A percentile compares a stretch with the other conserved stretches of the same genome.
These are phyloP conservation scores for Chondrostereum purpureum DNA, from an alignment of 1,284 basidiomycete genomes.

Conservation along the genomic window DNA sequence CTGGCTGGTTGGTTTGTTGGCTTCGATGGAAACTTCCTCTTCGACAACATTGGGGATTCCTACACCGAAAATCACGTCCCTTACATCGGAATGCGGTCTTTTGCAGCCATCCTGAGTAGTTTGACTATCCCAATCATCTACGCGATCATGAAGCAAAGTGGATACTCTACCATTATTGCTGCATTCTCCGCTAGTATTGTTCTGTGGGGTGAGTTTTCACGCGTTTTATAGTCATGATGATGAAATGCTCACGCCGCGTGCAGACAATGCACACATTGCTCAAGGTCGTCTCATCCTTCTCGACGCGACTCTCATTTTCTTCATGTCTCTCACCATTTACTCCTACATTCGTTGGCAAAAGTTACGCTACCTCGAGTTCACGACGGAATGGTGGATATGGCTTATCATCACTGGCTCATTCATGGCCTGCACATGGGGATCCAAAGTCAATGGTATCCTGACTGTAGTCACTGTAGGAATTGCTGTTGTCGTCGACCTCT, in stretches of 20 bases:
- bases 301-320: slow-evolving; percentile 93
- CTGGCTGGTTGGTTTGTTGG: slow-evolving; percentile 95
- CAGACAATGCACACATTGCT: slow-evolving; percentile 94
- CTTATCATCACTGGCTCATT: slow-evolving; percentile 84
- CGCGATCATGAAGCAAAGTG: slow-evolving; percentile 95
- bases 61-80: slow-evolving; percentile 87
- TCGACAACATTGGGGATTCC: slow-evolving; percentile 93
- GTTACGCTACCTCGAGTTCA: slow-evolving; percentile 85
- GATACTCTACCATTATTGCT: slow-evolving; percentile 85
- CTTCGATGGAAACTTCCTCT: slow-evolving; percentile 90
- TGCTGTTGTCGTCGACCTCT: slow-evolving; percentile 90
- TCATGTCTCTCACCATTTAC: slow-evolving; percentile 91
- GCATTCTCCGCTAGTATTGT: slow-evolving; percentile 84
- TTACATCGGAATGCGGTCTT: slow-evolving; percentile 87
- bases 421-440: slow-evolving; percentile 94
- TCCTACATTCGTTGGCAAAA: slow-evolving; percentile 96
- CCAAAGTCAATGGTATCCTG: slow-evolving; percentile 97
- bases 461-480: slow-evolving; percentile 87
- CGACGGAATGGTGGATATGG: slow-evolving; percentile 93
- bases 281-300: slow-evolving; percentile 95
- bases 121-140: slow-evolving; percentile 90
- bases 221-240: slow-evolving; percentile 3
- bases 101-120: slow-evolving; percentile 88
- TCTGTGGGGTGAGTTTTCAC: slow-evolving; percentile 79
- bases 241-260: slow-evolving; percentile 6